These are phyloP conservation scores for Porphyra umbilicalis DNA, from an alignment of 31 red algal species.

Conservation along the genomic window DNA sequence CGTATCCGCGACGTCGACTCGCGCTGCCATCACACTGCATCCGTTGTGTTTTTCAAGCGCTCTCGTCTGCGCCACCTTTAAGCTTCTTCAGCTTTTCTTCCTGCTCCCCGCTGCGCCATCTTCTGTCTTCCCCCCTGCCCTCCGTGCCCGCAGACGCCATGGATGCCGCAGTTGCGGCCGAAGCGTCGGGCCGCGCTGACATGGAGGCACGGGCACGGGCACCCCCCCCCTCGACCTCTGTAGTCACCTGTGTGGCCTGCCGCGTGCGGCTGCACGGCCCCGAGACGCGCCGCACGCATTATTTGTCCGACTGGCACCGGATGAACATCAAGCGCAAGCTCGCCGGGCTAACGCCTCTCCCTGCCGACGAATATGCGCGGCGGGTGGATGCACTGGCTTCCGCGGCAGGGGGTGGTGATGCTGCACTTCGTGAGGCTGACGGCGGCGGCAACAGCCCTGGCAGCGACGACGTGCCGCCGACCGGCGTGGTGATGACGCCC, in stretches of 20 bases:
- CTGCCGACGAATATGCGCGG: conserved; percentile 38
- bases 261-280: conserved; percentile 28
- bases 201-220: neutral
- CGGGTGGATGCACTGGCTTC: conserved; percentile 20
- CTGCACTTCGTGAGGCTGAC: neutral
- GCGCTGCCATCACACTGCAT: too few species aligned
- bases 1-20: too few species aligned
- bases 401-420: neutral
- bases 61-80: too few species aligned
- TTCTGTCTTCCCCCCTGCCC: too few species aligned
- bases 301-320: conserved; percentile 77
- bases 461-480: neutral
- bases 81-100: too few species aligned
- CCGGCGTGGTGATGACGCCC: neutral
- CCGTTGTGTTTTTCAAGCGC: too few species aligned
- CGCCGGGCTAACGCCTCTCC: conserved; percentile 45
- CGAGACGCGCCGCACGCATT: conserved; percentile 50
- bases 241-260: conserved; percentile 65
- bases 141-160: too few species aligned
- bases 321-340: conserved; percentile 92
- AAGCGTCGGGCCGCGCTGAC: too few species aligned
- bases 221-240: neutral
- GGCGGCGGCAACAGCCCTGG: neutral
- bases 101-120: too few species aligned
- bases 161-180: too few species aligned